These are phyloP conservation scores for Exsudoporus floridanus DNA, from an alignment of 1,284 basidiomycete species.

Conservation along the genomic window DNA sequence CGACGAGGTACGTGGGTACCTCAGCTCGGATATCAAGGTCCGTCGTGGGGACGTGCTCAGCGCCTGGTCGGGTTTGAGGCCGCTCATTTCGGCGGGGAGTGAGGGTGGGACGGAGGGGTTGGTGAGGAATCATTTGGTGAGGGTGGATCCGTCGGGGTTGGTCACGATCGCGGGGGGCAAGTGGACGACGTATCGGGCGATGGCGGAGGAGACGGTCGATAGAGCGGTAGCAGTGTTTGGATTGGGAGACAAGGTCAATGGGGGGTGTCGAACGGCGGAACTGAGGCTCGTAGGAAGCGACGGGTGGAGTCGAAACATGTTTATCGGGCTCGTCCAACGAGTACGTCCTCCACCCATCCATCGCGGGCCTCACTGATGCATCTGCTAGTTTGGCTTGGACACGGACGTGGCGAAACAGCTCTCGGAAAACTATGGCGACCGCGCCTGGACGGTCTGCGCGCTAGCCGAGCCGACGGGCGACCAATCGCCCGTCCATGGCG, in stretches of 20 bases:
- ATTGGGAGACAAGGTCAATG: conserved; percentile 55
- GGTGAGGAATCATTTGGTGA: conserved; percentile 94
- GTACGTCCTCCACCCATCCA: conserved; percentile 40
- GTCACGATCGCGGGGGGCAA: conserved; percentile 97
- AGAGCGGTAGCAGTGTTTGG: conserved; percentile 80
- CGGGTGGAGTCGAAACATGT: conserved; percentile 95
- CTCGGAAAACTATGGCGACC: conserved; percentile 92
- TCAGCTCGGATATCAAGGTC: conserved; percentile 91
- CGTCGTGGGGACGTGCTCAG: conserved; percentile 95
- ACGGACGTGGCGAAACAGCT: conserved; percentile 93
- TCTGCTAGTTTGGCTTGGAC: conserved; percentile 75
- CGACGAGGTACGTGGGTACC: conserved; percentile 88
- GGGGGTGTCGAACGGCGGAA: conserved; percentile 77
- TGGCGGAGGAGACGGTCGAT: conserved; percentile 97
- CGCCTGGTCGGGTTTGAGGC: conserved; percentile 92
- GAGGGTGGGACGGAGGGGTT: conserved; percentile 80
- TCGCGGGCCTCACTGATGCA: background rate
- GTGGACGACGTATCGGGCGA: conserved; percentile 97
- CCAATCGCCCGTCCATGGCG: conserved; percentile 85
- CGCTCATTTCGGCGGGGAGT: conserved; percentile 74
- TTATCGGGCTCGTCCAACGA: conserved; percentile 92
- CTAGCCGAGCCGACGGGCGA: conserved; percentile 78
- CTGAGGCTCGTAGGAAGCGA: conserved; percentile 91
- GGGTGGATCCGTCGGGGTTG: conserved; percentile 79
- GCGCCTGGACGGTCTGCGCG: conserved; percentile 91